Base-by-base conservation (phyloP, 768 basidiomycete genomes). In the Leccinum fibrillosum region DNA sequence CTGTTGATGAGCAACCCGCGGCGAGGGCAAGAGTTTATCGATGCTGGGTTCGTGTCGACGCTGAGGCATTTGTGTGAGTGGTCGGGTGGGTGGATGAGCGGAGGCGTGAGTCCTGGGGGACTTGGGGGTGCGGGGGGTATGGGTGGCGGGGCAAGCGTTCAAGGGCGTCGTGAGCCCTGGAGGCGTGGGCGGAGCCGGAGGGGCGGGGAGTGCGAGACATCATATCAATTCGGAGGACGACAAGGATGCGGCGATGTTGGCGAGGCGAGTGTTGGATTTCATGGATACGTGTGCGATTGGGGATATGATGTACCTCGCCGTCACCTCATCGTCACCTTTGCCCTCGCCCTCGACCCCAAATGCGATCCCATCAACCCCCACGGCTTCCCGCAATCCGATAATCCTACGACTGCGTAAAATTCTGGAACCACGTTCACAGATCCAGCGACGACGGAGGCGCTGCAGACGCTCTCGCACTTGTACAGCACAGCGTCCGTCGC, bases 321-420 rank as follows among this genome's bases (percentile, higher is more conserved):
- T 39, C 37, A 39, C 37, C 4, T 39, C 37, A 17, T 9, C 37
- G 17, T 39, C 17, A 13, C 37, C 37, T n/a, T 39, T 5, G 17
- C 37, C 37, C 3, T 39, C 37, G 37, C 37, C 37, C 37, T 39
- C 37, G 17, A n/a, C 39, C 17, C n/a, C 17, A n/a, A 39, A 39
- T 39, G n/a, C n/a, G n/a, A 39, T n/a, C 39, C 9, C 39, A 39
- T 39, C 39, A 15, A 47, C 45, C 3, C 23, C 28, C 0, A 25
- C 57, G 5, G 6, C 47, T 19, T 23, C 67, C 49, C 80, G 84
- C 59, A 90, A 90, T 65, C 93, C 94, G 2, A 81, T 95, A 42
- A 85, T 92, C n/a, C 74, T 89, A 1, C 81, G 94, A 11, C 76
- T 96, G n/a, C 94, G 93, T 74, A 97, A 97, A 74, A 88, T 95